Conservation (phyloP, 768 basidiomycete genomes). For the Termitomyces sp. region DNA sequence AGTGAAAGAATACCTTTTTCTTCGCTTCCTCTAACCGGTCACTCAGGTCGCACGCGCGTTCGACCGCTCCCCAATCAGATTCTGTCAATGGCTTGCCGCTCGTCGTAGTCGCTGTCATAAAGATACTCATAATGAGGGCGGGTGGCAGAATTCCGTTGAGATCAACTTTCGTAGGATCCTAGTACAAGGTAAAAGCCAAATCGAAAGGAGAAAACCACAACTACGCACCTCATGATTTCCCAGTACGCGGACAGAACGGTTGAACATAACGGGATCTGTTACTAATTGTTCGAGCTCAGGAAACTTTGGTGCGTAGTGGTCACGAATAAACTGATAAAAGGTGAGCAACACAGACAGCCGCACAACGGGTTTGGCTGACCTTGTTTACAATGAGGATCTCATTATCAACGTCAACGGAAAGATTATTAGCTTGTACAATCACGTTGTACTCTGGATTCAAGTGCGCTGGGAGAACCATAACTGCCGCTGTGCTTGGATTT, state of each 20-base stretch:
- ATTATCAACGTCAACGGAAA: constrained; percentile 97
- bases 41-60: constrained; percentile 84
- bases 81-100: constrained; percentile 68
- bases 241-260: constrained; percentile 82
- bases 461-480: constrained; percentile 75
- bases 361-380: constrained; percentile 28
- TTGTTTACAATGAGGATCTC: constrained; percentile 97
- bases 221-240: constrained; percentile 70
- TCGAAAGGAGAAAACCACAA: background rate
- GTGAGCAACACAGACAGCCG: background rate
- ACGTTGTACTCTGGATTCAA: constrained; percentile 94
- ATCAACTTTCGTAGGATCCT: constrained; percentile 87
- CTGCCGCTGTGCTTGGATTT: constrained; percentile 73
- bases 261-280: constrained; percentile 87
- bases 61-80: constrained; percentile 73
- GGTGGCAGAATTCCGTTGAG: constrained; percentile 76
- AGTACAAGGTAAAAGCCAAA: background rate
- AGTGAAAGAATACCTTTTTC: constrained; percentile 54
- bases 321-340: constrained; percentile 81
- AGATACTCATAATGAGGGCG: constrained; percentile 92
- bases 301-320: constrained; percentile 93
- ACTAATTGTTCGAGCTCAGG: constrained; percentile 97
- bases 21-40: constrained; percentile 85
- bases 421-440: constrained; percentile 96
- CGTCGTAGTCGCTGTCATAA: constrained; percentile 91